phyloP scores from a whole-genome alignment of 2,329 filamentous ascomycete genomes.

The Arthrobotrys pseudoclavata region DNA sequence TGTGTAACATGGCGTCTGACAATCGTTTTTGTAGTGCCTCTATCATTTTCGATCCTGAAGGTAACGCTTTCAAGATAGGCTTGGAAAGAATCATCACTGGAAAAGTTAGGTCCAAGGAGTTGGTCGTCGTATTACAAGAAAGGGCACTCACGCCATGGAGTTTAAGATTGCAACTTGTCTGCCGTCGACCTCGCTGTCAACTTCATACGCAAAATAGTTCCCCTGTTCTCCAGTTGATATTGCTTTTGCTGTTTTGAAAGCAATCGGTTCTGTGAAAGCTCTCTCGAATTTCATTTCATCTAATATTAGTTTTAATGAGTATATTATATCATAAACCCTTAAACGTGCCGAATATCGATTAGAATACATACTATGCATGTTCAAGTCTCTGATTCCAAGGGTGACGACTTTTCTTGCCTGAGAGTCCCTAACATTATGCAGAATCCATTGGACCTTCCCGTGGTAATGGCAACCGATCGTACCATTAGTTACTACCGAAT shows the following conservation, averaged over 20 bases:
- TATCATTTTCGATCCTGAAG: constrained; percentile 25
- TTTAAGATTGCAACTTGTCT: constrained; percentile 53
- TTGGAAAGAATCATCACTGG: constrained; percentile 53
- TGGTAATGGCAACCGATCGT: constrained; percentile 57
- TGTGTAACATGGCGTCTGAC: constrained; percentile 34
- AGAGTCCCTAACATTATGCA: constrained; percentile 53
- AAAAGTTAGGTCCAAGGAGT: neutral
- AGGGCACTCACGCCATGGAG: constrained; percentile 49
- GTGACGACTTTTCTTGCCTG: constrained; percentile 33
- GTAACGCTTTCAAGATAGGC: constrained; percentile 42
- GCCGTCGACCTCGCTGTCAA: constrained; percentile 34
- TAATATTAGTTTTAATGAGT: neutral
- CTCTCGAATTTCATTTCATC: constrained; percentile 57
- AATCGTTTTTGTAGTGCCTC: constrained; percentile 10
- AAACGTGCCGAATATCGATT: neutral
- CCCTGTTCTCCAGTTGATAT: constrained; percentile 30
- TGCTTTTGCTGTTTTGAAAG: constrained; percentile 50
- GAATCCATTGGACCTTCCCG: constrained; percentile 51
- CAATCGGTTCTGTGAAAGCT: constrained; percentile 52
- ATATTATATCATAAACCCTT: neutral
- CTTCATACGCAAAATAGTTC: constrained; percentile 45
- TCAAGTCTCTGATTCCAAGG: constrained; percentile 46
- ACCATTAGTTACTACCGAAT: constrained; percentile 42
- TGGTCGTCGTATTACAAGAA: neutral
- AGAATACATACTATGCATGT: constrained; percentile 38